Evolutionary conservation across 2,329 filamentous ascomycete genomes (phyloP), one percentile per base, ranked within the genome.

Genomic region (Beauveria brongniartii): DNA sequence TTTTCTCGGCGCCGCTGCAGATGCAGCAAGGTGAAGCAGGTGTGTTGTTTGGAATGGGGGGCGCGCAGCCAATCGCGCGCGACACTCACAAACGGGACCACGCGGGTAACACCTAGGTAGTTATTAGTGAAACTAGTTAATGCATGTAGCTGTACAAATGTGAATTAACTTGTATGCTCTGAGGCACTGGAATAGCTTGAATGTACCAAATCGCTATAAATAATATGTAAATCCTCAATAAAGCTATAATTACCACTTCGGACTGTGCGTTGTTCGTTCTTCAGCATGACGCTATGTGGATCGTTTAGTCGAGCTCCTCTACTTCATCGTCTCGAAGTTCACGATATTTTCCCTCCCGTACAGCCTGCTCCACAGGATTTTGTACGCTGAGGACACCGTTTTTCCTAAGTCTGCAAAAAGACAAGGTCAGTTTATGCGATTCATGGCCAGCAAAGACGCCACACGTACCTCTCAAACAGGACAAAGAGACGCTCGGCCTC

Each of bases 401-500:
- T 64, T 82, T 83, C 70, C 84, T 90, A 48, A 94, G 76, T 63
- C 80, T 82, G 55, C 10, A 50, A 26, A 28, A 34, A 12, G 20
- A 40, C 60, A 59, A 18, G 26, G 37, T 61, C 6, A 20, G 22
- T 22, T 3, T 30, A 20, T 43, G 24, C 20, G 8, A 41, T 2
- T 9, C 50, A 30, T 9, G 37, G 18, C 40, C 20, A 4, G 16
- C 22, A 22, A 34, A 16, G 28, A 20, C 9, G 18, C 10, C 20
- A 20, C 22, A 65, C 76, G 64, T 76, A 89, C 88, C 90, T 82
- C 74, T 97, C 92, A 74, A 97, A 97, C 3, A 97, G 77, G 14
- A 96, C 91, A 75, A 95, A 97, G 1, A 97, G 74, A 61, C 86
- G 83, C 73, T 97, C 93, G 0, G 92, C 93, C 70, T 99, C 94